Base-by-base conservation (phyloP, 768 basidiomycete genomes). In the Asterophora lycoperdoides region DNA sequence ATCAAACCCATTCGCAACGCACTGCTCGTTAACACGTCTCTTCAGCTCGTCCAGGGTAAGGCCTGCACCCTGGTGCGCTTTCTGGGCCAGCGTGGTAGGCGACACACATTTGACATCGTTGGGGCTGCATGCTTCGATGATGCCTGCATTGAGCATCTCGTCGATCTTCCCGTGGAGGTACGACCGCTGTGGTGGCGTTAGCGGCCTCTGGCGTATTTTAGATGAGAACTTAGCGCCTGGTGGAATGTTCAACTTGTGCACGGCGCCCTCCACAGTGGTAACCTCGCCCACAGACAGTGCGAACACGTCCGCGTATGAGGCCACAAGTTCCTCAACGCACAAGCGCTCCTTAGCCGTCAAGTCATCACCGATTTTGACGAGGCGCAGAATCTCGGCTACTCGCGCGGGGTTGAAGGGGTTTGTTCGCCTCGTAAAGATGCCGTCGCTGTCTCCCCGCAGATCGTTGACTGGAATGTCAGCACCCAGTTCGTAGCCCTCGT, bases 41-140 rank as follows among this genome's bases (percentile, higher is more conserved):
- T 63, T 45, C 0, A 75, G 63, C 33, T 71, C 68, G 0, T 68
- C 64, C 0, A 68, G 36, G 0, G 61, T 52, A 1, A 72, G 44
- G 0, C 69, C 65, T 0, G 44, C 54, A 0, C 56, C 52, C 1
- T 65, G 56, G 19, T 69, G 65, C 3, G 60, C 65, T 38, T 76
- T 75, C 43, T 68, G 60, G 0, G 67, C 68, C 0, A 77, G 57
- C 0, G 58, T 66, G 0, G 62, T 69, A 3, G 58, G 64, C 3
- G 61, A 55, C 0, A 67, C 56, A 30, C 46, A 46, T 17, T 39
- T 38, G 3, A 46, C 46, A 14, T 46, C 55, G 0, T 54, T 29
- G 3, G 64, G 64, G 10, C 55, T 30, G 10, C 66, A 63, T 2
- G 44, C 53, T 20, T 50, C 48, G 4, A 75, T 65, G 1, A 75